Base-by-base conservation (phyloP, 257 asterid genomes). In the Fraxinus pennsylvanica region DNA sequence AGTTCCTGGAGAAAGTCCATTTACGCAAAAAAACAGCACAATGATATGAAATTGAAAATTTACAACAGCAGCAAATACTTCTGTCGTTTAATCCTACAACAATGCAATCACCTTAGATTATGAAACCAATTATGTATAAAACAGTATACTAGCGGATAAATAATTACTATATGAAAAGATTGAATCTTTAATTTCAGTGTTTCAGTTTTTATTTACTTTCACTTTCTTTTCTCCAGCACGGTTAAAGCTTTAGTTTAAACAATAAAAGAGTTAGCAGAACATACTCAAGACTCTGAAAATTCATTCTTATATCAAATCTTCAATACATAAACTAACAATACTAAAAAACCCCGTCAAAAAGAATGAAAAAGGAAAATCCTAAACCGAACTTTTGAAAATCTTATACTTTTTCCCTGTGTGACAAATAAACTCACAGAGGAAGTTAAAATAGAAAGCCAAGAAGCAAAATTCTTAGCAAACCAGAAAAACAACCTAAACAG, bases 401-500 rank as follows among this genome's bases (percentile, higher is more conserved):
- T n/a, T 57, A 19, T 17, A n/a, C 25, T 27, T 57, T n/a, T 12
- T 57, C 29, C 66, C 66, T 0, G 22, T 19, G 27, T n/a, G 9
- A 57, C 29, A 57, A 19, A n/a, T 57, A 57, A 19, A 57, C 66
- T 5, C 13, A 3, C 36, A 27, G 8, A 63, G 13, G 17, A 4
- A 63, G 7, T 6, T 27, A 5, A 8, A 63, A 27, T 27, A 27
- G 35, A 59, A 22, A 59, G 67, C 67, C 29, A 59, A 59, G 29
- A 59, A 6, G 67, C 10, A 21, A 21, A 59, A 21, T 9, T 59
- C 67, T 9, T 43, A n/a, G 67, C 32, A 21, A 27, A 19, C 17
- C 35, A 63, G 69, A 25, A 63, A 22, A 13, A 25, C 29, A 30
- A 47, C 21, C 36, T 0, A 38, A 74, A 73, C 85, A 82, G 72